Base-by-base conservation (phyloP, 108 stramenopile species). In the Skeletonema costatum region DNA sequence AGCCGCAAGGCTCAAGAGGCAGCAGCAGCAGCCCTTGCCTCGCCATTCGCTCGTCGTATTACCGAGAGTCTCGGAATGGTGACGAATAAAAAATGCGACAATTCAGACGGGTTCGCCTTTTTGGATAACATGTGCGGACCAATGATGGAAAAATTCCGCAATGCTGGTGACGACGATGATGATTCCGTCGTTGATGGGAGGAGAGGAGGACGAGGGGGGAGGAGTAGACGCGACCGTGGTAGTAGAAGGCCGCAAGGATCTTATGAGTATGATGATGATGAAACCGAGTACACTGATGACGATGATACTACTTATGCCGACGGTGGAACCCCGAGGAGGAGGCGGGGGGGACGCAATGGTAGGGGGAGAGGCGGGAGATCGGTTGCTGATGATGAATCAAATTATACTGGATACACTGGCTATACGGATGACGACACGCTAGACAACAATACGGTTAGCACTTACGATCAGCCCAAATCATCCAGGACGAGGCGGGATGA, bases 41-140 rank as follows among this genome's bases (percentile, higher is more conserved):
- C 19, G 19, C 62, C 62, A 4, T 32, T 63, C 32, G 35, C 32
- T 35, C 56, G 58, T 38, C 36, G 39, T 11, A 38, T 70, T 3
- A 19, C 58, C 38, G 70, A 61, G 31, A 41, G 21, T 10, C 42
- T 71, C 14, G 10, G 31, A 14, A 42, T 21, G 32, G 50, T 63
- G 4, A 61, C 56, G 61, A 53, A 60, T 21, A 33, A 39, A 21
- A 31, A 50, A 3, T 64, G 69, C 61, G 33, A 17, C 7, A 42
- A 42, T 8, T 31, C 12, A 32, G 16, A 25, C 11, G 50, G 32
- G 10, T 81, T 74, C 35, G 65, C 74, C 4, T 82, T 75, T 66
- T 36, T 82, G 41, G 81, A 82, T 50, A 82, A 56, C 64, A 75
- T 82, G 81, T 82, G 81, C 71, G 81, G 81, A 25, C 81, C 80